A percentile compares a stretch with the other conserved stretches of the same genome.
phyloP scores from a whole-genome alignment of 2,329 filamentous ascomycete genomes.

The Sporothrix pseudoabietina region DNA sequence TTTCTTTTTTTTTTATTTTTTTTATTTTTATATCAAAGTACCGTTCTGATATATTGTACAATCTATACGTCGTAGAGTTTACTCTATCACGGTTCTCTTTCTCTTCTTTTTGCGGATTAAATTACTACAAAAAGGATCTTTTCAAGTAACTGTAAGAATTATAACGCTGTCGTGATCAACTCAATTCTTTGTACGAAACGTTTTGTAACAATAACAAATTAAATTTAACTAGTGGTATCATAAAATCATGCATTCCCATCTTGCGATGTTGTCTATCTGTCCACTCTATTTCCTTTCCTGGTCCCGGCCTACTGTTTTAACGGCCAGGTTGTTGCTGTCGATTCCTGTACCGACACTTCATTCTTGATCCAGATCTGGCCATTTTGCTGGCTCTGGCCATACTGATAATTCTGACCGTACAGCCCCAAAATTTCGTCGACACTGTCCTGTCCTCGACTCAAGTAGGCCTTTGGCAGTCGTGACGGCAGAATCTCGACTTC shows the following conservation, averaged over 20 bases:
- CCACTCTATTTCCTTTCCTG: not conserved
- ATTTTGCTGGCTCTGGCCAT: not conserved
- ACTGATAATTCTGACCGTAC: constrained; percentile 35
- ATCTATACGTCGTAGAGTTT: no score
- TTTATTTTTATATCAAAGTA: not conserved
- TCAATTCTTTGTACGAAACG: no score
- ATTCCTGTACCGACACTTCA: constrained; percentile 37
- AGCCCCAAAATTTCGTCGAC: constrained; percentile 42
- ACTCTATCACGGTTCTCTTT: not conserved
- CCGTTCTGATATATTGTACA: no score
- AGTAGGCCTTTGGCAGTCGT: constrained; percentile 19
- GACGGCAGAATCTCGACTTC: constrained; percentile 39
- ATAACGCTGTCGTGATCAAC: no score
- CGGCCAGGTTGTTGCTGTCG: constrained; percentile 39
- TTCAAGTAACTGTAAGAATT: no score
- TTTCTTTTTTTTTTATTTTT: not conserved
- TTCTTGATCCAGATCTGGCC: constrained; percentile 35
- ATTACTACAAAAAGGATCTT: not conserved
- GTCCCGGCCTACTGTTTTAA: constrained; percentile 25
- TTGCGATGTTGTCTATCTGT: constrained; percentile 24
- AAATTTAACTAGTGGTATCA: not conserved
- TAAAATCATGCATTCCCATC: constrained; percentile 7
- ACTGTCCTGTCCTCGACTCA: constrained; percentile 38
- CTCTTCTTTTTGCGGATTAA: not conserved
- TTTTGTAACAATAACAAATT: not conserved